Evolutionary conservation across 768 basidiomycete species (phyloP), one percentile per base, ranked within the genome.

Genomic region (Myochromella boudieri): DNA sequence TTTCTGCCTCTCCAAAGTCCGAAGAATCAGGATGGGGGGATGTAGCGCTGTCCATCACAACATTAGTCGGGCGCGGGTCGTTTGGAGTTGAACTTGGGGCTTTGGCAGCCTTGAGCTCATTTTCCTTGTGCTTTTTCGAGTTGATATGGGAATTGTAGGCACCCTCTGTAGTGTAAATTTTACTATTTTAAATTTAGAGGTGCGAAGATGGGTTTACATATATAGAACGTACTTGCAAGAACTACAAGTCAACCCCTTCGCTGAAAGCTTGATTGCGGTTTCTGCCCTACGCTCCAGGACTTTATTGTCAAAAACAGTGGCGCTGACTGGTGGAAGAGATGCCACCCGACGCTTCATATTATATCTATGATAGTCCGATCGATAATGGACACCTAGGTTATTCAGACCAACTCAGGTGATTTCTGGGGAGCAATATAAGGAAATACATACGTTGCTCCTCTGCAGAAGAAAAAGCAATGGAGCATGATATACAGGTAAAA

Each of bases 261-360:
- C 61, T 18, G 87, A 79, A 2, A 81, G 72, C 61, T 74, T 75
- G 41, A 87, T 70, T 0, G 87, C 84, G 1, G 87, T 90, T 67
- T 94, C 87, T 34, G 81, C 75, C 12, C 81, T 72, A 55, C 91
- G 71, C 52, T 95, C 89, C 22, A 87, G 62, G 10, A 97, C 87
- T 60, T 97, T 98, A 59, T 91, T 81, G 57, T 94, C 86, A 70
- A 97, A 99, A 1, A 85, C 56, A 6, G 75, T 67, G 0, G 76
- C 79, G 48, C 82, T 84, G 58, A 99, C 82, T 2, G 95, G 94
- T 7, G 91, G 87, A 1, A 99, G 77, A 4, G 79, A 82, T 2
- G 95, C 95, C 14, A 98, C 89, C 22, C 93, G 84, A 54, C 95
- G 87, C 74, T 95, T 95, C 84, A 97, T 92, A 62, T 99, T 99